Percentiles rank a stretch among this genome's conserved stretches.
These are phyloP conservation scores for Sphaerobolus stellatus DNA, from an alignment of 1,284 basidiomycete genomes.

Conservation along the genomic window DNA sequence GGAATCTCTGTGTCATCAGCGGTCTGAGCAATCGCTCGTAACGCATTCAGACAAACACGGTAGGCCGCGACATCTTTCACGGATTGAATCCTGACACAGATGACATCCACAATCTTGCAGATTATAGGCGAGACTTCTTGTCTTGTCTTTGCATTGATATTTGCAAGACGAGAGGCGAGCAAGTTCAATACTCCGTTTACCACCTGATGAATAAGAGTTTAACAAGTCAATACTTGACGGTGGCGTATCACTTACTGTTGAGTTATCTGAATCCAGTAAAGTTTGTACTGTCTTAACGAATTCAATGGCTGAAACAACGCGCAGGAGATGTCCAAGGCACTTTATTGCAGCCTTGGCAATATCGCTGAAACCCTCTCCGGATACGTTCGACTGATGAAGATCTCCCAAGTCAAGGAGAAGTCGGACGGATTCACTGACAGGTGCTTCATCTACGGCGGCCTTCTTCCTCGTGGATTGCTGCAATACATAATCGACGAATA, in stretches of 20 bases:
- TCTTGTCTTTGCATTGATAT: slow-evolving; percentile 61
- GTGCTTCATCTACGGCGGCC: slow-evolving; percentile 1
- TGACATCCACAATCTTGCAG: slow-evolving; percentile 49
- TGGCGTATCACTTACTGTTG: background rate
- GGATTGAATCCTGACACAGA: slow-evolving; percentile 47
- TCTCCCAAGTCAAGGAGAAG: slow-evolving; percentile 23
- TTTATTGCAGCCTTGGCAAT: slow-evolving; percentile 30
- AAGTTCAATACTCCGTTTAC: slow-evolving; percentile 65
- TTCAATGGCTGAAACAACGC: slow-evolving; percentile 64
- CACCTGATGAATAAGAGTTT: slow-evolving; percentile 40
- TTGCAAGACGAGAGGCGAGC: slow-evolving; percentile 62
- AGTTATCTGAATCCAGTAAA: slow-evolving; percentile 6
- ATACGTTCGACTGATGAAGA: slow-evolving; percentile 18
- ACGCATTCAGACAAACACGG: slow-evolving; percentile 53
- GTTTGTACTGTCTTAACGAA: slow-evolving; percentile 49
- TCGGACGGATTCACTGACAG: slow-evolving; percentile 27
- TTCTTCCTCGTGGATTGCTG: slow-evolving; percentile 25
- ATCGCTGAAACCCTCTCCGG: slow-evolving; percentile 14
- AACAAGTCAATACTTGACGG: background rate
- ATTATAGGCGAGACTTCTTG: slow-evolving; percentile 49
- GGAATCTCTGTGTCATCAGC: slow-evolving; percentile 66
- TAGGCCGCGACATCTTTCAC: slow-evolving; percentile 41
- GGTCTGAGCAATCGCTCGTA: slow-evolving; percentile 59
- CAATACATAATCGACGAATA: slow-evolving; percentile 55
- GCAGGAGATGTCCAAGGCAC: slow-evolving; percentile 35